Base-by-base conservation (phyloP, 164 flowering plant species). In the Litsea cubeba region DNA sequence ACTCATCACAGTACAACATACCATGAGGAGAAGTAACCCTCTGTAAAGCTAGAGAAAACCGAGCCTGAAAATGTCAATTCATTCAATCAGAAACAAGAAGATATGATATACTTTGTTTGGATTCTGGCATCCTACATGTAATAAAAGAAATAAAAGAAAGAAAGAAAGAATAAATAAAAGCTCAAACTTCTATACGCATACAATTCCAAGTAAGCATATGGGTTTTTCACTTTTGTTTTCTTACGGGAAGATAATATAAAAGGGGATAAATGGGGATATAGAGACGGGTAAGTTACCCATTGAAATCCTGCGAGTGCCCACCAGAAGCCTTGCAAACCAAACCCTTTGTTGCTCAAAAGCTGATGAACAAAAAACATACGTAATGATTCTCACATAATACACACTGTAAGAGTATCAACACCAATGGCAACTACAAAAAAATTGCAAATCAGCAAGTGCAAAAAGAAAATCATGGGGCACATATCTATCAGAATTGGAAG, bases 11-110 rank as follows among this genome's bases (percentile, higher is more conserved):
- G 75, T 82, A 83, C 5, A 93, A 87, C 58, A 89, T 67, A 60
- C 94, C 85, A 35, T 74, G 65, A 0, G 85, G 87, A 68, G 90
- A 88, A 57, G 86, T 76, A 68, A 93, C 88, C 32, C 94, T 86
- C 46, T 72, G 60, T 12, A 89, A 80, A 71, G 92, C 87, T 12
- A 89, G 76, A 28, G 64, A 77, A 72, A 89, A 86, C 28, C 92
- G 86, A 20, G 94, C 84, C 94, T 89, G 84, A 30, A 79, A 76
- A 74, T 26, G 54, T 62, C 24, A 32, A 22, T 72, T 63, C 54
- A 23, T 18, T 72, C 66, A 62, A 22, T 68, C 51, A 57, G 64
- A 18, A 23, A 22, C 12, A 7, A 57, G 25, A 8, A 54, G 17
- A 57, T 26, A 25, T 7, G 66, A 58, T 18, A 7, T 40, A 40